These are phyloP conservation scores for Acanthamoeba royreba DNA, from an alignment of 208 protist species.

Conservation along the genomic window DNA sequence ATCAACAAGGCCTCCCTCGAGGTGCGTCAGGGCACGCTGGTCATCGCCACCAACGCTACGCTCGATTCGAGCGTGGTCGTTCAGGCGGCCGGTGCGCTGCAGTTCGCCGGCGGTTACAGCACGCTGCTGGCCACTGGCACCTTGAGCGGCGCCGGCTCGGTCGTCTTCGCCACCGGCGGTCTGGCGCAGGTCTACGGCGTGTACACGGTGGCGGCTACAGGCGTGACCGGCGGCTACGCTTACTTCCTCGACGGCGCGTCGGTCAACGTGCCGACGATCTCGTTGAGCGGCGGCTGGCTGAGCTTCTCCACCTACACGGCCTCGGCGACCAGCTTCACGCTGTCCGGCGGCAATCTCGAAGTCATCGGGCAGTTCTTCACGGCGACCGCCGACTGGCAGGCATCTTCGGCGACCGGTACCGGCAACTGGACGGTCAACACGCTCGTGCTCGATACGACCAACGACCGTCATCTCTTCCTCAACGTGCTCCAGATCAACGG, in stretches of 20 bases:
- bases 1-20: neutral
- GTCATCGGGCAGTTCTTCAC: neutral
- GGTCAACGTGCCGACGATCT: neutral
- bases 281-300: neutral
- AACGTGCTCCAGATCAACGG: neutral
- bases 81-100: neutral
- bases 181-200: neutral
- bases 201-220: neutral
- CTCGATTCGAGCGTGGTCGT: neutral
- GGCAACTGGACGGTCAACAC: constrained; percentile 26
- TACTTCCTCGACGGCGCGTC: constrained; percentile 7
- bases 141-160: neutral
- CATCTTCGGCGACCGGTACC: neutral
- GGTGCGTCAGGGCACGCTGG: neutral
- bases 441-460: neutral
- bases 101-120: neutral
- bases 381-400: neutral
- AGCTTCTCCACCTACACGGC: neutral
- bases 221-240: neutral
- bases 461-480: neutral
- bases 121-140: neutral
- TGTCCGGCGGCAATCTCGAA: neutral
- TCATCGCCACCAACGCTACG: neutral
- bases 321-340: neutral
- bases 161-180: neutral